These are phyloP conservation scores for Ampelomyces quisqualis DNA, from an alignment of 2,329 filamentous ascomycete genomes.

Conservation along the genomic window DNA sequence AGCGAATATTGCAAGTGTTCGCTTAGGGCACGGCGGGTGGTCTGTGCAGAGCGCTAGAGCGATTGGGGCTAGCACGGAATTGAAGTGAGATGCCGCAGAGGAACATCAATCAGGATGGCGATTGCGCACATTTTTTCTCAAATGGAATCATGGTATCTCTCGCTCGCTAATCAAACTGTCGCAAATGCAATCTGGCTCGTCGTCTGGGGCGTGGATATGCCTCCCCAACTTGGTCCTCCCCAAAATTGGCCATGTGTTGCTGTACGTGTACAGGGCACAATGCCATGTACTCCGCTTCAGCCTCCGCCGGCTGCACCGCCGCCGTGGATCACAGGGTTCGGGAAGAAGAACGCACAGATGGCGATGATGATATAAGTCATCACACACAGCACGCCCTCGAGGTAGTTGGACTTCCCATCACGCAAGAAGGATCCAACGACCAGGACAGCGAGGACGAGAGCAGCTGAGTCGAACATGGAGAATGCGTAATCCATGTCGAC, in stretches of 20 bases:
- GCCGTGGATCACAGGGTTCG: conserved; percentile 47
- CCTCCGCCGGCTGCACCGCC: conserved; percentile 4
- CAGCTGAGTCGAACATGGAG: conserved; percentile 79
- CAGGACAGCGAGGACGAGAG: conserved; percentile 80
- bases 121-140: no score
- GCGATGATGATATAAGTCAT: conserved; percentile 66
- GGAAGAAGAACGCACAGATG: conserved; percentile 62
- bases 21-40: conserved; percentile 27
- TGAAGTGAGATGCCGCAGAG: background rate
- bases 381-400: conserved; percentile 81
- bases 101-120: no score
- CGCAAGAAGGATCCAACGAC: conserved; percentile 85
- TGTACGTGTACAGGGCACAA: no score
- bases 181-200: no score
- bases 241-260: no score
- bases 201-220: no score
- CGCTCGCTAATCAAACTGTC: conserved; percentile 18
- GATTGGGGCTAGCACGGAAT: background rate
- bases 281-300: no score
- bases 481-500: conserved; percentile 75
- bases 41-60: no score
- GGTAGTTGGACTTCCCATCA: conserved; percentile 86
- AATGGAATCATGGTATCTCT: conserved; percentile 10
- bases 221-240: background rate
- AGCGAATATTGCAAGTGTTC: conserved; percentile 13